Evolutionary conservation across 106 monocot species (phyloP), one percentile per base, ranked within the genome.

Genomic region (Cymbidium sinense): DNA sequence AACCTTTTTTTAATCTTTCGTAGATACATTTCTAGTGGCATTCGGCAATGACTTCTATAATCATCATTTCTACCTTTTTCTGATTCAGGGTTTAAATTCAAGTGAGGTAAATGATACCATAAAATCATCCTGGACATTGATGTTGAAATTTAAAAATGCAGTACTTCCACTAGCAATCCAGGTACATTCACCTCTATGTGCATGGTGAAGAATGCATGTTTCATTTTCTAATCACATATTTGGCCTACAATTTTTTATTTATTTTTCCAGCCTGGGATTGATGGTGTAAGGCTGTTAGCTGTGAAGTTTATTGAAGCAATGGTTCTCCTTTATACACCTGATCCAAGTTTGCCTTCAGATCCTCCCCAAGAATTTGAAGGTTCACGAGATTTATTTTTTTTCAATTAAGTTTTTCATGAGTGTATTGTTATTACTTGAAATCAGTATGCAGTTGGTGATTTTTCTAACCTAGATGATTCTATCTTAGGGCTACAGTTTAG

Each of bases 321-420:
- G 76, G 80, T 98, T 87, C 94, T 98, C 69, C 84, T 92, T 27
- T 94, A 88, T 82, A 98, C 94, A 51, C 92, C 98, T 34, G 94
- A 98, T 86, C 94, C 94, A 73, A 78, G 72, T 84, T 76, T 79
- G 77, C 72, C 90, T 67, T 87, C 88, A 81, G 86, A 88, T 79
- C 88, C 92, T 39, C 91, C 92, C 25, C 77, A 67, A 44, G 87
- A 87, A 75, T 65, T 64, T 83, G 77, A 89, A 74, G 88, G 91
- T 91, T 88, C 23, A 36, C 19, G 36, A 76, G 34, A 27, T 75
- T 20, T 30, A 31, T 74, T 73, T 80, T 36, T 50, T 39, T 73
- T 74, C 71, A 19, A 20, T 8, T 21, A 39, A n/a, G 71, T 71
- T 71, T 37, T 71, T 27, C 7, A 6, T 74, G 44, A 43, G 13